Evolutionary conservation across 1,284 basidiomycete species (phyloP), one percentile per base, ranked within the genome.

Genomic region (Sanghuangporus baumii): DNA sequence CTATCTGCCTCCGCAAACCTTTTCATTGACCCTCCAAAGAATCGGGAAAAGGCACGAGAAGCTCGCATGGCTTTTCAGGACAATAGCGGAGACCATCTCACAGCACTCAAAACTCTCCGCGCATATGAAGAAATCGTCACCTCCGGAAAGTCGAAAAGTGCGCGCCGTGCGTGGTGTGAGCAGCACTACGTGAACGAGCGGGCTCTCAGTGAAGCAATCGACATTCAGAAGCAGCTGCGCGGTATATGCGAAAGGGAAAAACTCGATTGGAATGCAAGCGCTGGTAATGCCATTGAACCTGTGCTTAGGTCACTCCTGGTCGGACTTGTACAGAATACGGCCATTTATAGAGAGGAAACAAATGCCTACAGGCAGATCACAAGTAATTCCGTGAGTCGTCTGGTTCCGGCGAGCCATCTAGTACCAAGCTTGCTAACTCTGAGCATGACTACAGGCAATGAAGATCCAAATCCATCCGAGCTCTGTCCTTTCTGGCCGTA

Each of bases 41-140:
- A 89, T 59, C 83, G 94, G 20, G 91, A 94, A 57, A 78, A 78
- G 4, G 87, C 89, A 0, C 74, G 81, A 0, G 86, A 86, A 59
- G 87, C 88, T 0, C 81, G 91, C 1, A 76, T 80, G 52, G 91
- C 91, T 71, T 98, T 98, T 72, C 80, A 86, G 12, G 91, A 94
- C 71, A 77, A 85, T 2, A 87, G 89, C 60, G 96, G 96, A 23
- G 96, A 99, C 72, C 94, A 97, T 72, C 79, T 97, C 63, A 97
- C 94, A 12, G 82, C 89, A 61, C 81, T 98, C 65, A 96, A 96
- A 67, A 87, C 87, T 3, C 82, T 94, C 55, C 83, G 86, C n/a
- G 85, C 91, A 3, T 98, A 95, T 71, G 80, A 85, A 66, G 84
- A 88, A 62, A 74, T 89, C 8, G 62, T 69, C 6, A 56, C 57